Evolutionary conservation across 164 flowering plant genomes (phyloP).

Genomic region (Tinospora cordifolia): DNA sequence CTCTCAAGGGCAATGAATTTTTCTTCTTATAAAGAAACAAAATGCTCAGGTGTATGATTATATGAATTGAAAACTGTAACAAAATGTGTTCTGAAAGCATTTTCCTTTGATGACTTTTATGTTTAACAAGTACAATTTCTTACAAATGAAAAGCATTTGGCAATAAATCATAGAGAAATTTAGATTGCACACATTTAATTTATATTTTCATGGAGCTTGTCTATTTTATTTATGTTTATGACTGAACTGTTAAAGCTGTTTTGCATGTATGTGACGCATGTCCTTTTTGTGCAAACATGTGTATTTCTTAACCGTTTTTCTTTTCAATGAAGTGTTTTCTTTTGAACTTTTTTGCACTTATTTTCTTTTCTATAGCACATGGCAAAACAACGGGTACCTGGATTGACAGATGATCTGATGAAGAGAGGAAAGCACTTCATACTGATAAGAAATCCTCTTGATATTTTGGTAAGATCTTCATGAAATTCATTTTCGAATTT

Average conservation of each 20-base stretch:
- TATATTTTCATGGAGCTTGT: neutral
- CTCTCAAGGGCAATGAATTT: no score
- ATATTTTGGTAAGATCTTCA: conserved; percentile 54
- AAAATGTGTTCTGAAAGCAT: no score
- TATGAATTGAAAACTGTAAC: no score
- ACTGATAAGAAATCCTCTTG: conserved; percentile 74
- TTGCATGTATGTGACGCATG: neutral
- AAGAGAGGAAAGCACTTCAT: conserved; percentile 92
- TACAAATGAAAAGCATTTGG: no score
- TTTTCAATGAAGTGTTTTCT: neutral
- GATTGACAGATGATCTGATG: conserved; percentile 65
- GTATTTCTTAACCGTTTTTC: neutral
- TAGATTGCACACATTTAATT: neutral
- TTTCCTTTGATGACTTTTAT: no score
- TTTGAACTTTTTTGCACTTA: neutral
- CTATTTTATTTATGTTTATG: neutral
- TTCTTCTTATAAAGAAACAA: no score
- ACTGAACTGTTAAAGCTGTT: neutral
- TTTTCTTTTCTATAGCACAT: conserved; percentile 52
- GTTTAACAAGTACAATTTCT: no score
- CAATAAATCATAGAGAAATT: neutral
- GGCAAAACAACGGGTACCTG: conserved; percentile 65
- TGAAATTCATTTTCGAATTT: no score
- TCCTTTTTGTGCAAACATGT: neutral
- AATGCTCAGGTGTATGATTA: no score